Conservation (phyloP, 768 basidiomycete genomes). For the Pulveroboletus sp. region DNA sequence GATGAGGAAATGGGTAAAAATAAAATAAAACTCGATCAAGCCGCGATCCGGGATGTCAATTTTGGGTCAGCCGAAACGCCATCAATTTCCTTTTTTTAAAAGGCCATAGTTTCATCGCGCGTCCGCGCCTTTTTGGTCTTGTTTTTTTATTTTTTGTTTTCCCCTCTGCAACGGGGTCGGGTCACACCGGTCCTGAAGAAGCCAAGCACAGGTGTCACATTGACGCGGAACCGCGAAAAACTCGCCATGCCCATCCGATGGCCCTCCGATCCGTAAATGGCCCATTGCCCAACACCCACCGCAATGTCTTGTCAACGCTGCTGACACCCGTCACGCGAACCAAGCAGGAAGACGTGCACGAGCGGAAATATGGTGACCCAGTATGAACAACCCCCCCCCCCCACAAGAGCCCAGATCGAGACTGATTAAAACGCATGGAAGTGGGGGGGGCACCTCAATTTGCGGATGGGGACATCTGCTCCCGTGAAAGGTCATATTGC, state of each 20-base stretch:
- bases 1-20: neutral
- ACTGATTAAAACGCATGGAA: slow-evolving; percentile 10
- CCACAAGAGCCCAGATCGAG: slow-evolving; percentile 13
- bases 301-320: neutral
- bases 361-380: slow-evolving; percentile 8
- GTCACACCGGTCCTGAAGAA: neutral
- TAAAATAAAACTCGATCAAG: neutral
- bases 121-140: neutral
- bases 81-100: too few relatives aligned
- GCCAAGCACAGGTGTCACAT: too few relatives aligned
- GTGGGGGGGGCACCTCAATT: neutral
- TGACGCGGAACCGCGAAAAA: slow-evolving; percentile 15
- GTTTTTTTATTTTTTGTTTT: slow-evolving; percentile 2
- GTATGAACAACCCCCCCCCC: slow-evolving; percentile 8
- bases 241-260: slow-evolving; percentile 9
- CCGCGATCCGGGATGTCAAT: slow-evolving; percentile 5
- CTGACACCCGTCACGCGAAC: too few relatives aligned
- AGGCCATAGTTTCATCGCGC: too few relatives aligned
- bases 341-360: neutral
- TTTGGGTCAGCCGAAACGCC: neutral
- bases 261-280: slow-evolving; percentile 9
- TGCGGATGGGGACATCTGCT: slow-evolving; percentile 5
- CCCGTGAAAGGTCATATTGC: slow-evolving; percentile 22
- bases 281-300: slow-evolving; percentile 7
- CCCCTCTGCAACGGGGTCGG: neutral